Conservation (phyloP, 192 early-diverging fungal genomes). For the Podila epicladia region DNA sequence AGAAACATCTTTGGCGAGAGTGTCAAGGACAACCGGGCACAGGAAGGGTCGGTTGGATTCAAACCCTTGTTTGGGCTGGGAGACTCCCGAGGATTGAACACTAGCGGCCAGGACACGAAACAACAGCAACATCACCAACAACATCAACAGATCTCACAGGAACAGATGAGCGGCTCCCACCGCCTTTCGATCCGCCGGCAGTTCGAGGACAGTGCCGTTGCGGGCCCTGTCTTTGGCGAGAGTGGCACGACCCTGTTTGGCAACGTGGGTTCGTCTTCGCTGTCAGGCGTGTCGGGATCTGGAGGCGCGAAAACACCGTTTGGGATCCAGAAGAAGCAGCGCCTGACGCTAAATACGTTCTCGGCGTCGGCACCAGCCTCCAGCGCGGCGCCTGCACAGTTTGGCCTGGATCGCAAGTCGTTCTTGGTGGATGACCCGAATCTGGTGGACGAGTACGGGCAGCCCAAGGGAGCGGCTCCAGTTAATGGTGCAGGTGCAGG, state of each 20-base stretch:
- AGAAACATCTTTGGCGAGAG: slow-evolving; percentile 5
- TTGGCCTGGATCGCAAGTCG: neutral
- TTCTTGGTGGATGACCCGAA: neutral
- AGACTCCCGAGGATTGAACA: slow-evolving; percentile 20
- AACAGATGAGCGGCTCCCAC: neutral
- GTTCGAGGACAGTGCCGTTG: neutral
- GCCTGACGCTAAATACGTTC: neutral
- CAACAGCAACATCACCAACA: slow-evolving; percentile 2
- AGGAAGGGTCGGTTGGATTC: slow-evolving; percentile 28
- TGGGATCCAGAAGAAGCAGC: slow-evolving; percentile 1
- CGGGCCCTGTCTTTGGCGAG: neutral
- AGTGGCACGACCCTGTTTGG: slow-evolving; percentile 1
- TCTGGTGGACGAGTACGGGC: neutral
- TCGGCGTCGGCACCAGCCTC: neutral
- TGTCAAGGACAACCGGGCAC: neutral
- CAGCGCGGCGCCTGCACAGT: neutral
- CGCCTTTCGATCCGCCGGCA: neutral
- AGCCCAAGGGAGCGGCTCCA: neutral
- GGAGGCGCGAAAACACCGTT: neutral
- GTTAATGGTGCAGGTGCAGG: neutral
- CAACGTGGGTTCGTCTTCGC: neutral
- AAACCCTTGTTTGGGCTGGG: slow-evolving; percentile 25
- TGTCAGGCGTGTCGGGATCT: neutral
- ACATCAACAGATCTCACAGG: slow-evolving; percentile 8
- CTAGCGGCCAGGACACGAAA: neutral